phyloP scores from a whole-genome alignment of 1,139 yeast species.

The Suhomyces coccinellae region DNA sequence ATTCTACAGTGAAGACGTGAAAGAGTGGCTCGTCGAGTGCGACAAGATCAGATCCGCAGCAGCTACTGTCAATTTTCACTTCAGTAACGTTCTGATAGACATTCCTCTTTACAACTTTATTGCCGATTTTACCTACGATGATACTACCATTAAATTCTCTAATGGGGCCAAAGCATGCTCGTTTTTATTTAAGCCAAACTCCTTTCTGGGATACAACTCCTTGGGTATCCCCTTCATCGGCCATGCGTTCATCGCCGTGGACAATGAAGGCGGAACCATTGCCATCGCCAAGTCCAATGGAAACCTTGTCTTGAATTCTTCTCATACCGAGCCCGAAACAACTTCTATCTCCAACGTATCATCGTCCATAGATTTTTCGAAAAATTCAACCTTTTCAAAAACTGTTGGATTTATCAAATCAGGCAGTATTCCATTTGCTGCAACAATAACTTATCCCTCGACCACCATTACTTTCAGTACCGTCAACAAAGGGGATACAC shows the following conservation, averaged over 20 bases:
- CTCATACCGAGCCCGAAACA: neutral
- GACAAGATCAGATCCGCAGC: slow-evolving; percentile 33
- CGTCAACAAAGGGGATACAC: neutral
- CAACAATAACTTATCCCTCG: slow-evolving; percentile 4
- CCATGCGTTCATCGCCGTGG: slow-evolving; percentile 63
- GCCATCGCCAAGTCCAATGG: slow-evolving; percentile 54
- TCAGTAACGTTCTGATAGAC: slow-evolving; percentile 53
- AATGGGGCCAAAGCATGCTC: slow-evolving; percentile 63
- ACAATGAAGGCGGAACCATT: slow-evolving; percentile 56
- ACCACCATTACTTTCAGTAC: neutral
- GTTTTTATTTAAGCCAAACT: slow-evolving; percentile 54
- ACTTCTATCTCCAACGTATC: neutral
- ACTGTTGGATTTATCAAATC: slow-evolving; percentile 36
- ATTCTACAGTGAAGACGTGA: slow-evolving; percentile 49
- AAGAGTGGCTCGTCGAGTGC: slow-evolving; percentile 71
- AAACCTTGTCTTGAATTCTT: slow-evolving; percentile 10
- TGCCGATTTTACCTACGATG: slow-evolving; percentile 30
- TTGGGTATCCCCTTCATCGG: slow-evolving; percentile 65
- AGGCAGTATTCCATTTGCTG: slow-evolving; percentile 53
- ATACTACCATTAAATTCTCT: slow-evolving; percentile 44
- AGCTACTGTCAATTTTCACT: slow-evolving; percentile 56
- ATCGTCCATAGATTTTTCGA: neutral
- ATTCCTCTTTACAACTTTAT: slow-evolving; percentile 58
- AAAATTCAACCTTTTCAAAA: slow-evolving; percentile 5
- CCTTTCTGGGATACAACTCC: slow-evolving; percentile 50